Base-by-base conservation (phyloP, 192 early-diverging fungal genomes). In the Chytriomyces sp. region DNA sequence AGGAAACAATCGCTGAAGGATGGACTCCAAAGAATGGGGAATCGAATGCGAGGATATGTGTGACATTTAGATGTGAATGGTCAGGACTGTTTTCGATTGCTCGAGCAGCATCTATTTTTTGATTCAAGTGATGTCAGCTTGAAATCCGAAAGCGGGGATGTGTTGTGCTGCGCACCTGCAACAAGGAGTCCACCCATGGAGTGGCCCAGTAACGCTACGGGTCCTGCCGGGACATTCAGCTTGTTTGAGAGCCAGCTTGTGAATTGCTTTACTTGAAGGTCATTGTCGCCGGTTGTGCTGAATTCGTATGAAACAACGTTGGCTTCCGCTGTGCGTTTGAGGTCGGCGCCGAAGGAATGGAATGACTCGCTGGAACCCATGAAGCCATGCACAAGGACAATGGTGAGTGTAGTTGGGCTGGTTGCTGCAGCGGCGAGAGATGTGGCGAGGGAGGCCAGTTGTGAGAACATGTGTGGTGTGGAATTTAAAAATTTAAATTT, bases 321-420 rank as follows among this genome's bases (percentile, higher is more conserved):
- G 50, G 82, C 81, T 26, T 82, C 28, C 28, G 64, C 35, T 8
- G 20, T 63, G 24, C 49, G 65, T 10, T 80, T 50, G 20, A 84
- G 78, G 59, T 85, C 45, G 16, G 46, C n/a, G 4, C 83, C 82
- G 64, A 88, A 86, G 8, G 63, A 26, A 18, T 68, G 62, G 82
- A 88, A 86, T 4, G 77, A 80, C 35, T 78, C 82, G 45, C 83
- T 79, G 20, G 75, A 79, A 49, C 87, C 87, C 18, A 86, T 71
- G 73, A 86, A 88, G 10, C 87, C 87, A 73, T 88, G 87, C 7
- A 86, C 81, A 67, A 84, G 81, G 18, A 87, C 81, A 28, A 87
- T 5, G 46, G 83, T 74, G 45, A 76, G 64, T 46, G 77, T 80
- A 18, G 35, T 35, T 35, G 35, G 35, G 35, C 35, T 35, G 35